A percentile compares a stretch with the other conserved stretches of the same genome.
Conservation (phyloP, 768 basidiomycete species). For the Mycena capillaripes region DNA sequence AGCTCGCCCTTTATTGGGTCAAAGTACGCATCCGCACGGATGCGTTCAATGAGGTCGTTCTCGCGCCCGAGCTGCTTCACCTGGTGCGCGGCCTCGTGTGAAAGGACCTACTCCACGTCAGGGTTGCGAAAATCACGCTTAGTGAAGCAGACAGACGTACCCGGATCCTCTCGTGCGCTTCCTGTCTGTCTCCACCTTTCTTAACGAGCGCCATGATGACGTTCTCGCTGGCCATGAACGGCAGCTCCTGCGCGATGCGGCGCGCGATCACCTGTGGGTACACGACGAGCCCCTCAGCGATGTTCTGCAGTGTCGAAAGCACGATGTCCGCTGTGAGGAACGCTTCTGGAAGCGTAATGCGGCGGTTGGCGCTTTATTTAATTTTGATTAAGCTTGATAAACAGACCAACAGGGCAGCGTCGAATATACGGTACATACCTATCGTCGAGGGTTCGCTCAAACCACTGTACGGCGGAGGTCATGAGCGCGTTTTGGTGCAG, state of each 20-base stretch:
- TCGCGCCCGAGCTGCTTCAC: conserved; percentile 97
- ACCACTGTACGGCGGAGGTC: conserved; percentile 97
- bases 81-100: conserved; percentile 93
- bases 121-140: background rate
- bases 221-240: conserved; percentile 99
- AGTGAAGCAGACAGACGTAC: conserved; percentile 56
- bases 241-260: conserved; percentile 93
- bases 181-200: conserved; percentile 94
- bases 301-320: conserved; percentile 94
- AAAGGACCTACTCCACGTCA: conserved; percentile 72
- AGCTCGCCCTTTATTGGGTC: conserved; percentile 86
- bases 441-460: conserved; percentile 98
- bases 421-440: conserved; percentile 60
- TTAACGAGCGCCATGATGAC: conserved; percentile 99
- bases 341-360: conserved; percentile 96
- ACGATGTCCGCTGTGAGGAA: conserved; percentile 98
- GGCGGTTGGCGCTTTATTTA: conserved; percentile 86
- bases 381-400: too few relatives aligned
- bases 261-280: conserved; percentile 96
- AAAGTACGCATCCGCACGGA: conserved; percentile 87
- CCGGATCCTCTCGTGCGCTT: conserved; percentile 95
- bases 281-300: conserved; percentile 98
- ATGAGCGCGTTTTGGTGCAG: conserved; percentile 96
- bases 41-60: conserved; percentile 95
- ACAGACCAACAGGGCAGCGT: too few relatives aligned